phyloP scores from a whole-genome alignment of 108 stramenopile genomes.

The Cyclotella kingstonii region DNA sequence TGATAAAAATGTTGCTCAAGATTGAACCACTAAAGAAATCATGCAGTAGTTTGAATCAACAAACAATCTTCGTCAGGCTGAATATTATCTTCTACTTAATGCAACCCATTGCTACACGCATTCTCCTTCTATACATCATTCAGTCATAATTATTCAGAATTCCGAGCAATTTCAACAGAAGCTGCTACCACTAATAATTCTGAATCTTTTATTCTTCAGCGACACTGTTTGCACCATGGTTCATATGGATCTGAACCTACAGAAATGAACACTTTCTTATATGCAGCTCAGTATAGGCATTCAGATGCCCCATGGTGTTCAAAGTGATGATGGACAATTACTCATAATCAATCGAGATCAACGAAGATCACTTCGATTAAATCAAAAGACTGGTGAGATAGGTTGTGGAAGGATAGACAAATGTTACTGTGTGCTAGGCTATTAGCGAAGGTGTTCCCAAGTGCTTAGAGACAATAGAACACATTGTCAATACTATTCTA shows the following conservation, averaged over 20 bases:
- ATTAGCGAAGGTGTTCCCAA: constrained; percentile 75
- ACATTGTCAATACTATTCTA: constrained; percentile 80
- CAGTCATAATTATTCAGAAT: constrained; percentile 48
- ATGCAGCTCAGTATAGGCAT: constrained; percentile 63
- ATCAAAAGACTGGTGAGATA: constrained; percentile 78
- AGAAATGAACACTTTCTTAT: constrained; percentile 62
- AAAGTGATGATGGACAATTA: constrained; percentile 20
- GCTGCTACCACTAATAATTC: constrained; percentile 57
- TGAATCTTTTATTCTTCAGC: constrained; percentile 71
- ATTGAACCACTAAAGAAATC: no score
- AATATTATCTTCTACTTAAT: constrained; percentile 40
- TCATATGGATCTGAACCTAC: constrained; percentile 50
- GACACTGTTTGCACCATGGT: constrained; percentile 61
- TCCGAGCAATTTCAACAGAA: constrained; percentile 26
- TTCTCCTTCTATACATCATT: constrained; percentile 71
- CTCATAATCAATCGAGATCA: constrained; percentile 51
- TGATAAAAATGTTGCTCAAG: no score
- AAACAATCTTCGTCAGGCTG: constrained; percentile 13
- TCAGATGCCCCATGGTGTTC: constrained; percentile 60
- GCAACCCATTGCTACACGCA: constrained; percentile 58
- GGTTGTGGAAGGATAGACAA: constrained; percentile 79
- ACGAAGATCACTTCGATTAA: constrained; percentile 65
- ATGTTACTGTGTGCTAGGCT: constrained; percentile 80
- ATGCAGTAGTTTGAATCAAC: neutral
- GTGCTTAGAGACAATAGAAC: constrained; percentile 63